phyloP scores from a whole-genome alignment of 2,329 filamentous ascomycete genomes.

The Incumbomyces delicatus region DNA sequence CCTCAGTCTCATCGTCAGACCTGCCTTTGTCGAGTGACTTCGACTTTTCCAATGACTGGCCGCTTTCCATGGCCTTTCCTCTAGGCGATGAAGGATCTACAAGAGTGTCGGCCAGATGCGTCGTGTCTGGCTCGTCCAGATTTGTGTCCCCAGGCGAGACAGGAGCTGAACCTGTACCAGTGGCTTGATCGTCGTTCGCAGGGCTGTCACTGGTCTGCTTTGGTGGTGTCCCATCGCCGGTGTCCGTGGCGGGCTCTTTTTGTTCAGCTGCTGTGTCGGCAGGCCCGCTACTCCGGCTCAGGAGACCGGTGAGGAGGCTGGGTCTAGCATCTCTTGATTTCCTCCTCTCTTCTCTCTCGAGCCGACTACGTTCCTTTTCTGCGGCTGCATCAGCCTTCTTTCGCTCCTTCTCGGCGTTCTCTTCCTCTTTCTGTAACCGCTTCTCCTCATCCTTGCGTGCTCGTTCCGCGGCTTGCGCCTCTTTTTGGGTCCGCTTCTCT shows the following conservation, averaged over 20 bases:
- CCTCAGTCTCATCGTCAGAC: background rate
- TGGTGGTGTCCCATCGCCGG: no score
- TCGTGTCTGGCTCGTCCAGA: no score
- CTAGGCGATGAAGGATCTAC: background rate
- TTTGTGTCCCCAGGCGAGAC: background rate
- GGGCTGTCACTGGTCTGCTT: background rate
- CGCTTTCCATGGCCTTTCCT: background rate
- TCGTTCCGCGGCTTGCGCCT: slow-evolving; percentile 10
- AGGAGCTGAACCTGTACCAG: background rate
- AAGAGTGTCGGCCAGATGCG: background rate
- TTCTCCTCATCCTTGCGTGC: slow-evolving; percentile 8
- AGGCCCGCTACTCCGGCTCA: slow-evolving; percentile 5
- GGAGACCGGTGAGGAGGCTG: background rate
- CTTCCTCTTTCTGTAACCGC: background rate
- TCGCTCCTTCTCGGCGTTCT: no score
- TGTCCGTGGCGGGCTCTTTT: background rate
- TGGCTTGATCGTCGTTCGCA: background rate
- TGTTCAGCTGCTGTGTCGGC: background rate
- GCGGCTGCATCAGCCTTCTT: slow-evolving; percentile 1
- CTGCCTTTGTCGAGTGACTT: background rate
- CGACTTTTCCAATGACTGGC: background rate
- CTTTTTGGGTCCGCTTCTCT: slow-evolving; percentile 16
- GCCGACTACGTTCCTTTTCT: slow-evolving; percentile 10
- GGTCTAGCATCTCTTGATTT: slow-evolving; percentile 9
- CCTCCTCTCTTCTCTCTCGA: slow-evolving; percentile 15